Conservation (phyloP, 345 rosid species). For the Zanthoxylum bungeanum region DNA sequence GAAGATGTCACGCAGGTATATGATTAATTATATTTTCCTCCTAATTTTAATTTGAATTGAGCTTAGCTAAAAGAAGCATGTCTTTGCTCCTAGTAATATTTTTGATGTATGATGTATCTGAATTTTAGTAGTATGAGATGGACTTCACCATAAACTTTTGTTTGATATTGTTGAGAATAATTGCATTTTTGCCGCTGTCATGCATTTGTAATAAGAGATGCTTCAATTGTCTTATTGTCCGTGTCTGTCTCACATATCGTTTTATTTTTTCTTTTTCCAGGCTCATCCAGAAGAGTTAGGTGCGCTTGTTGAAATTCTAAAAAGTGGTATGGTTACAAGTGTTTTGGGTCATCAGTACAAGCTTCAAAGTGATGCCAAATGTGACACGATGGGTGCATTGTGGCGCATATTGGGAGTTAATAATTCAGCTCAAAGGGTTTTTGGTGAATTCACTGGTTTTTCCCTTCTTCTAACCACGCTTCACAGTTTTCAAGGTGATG, state of each 20-base stretch:
- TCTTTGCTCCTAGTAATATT: neutral
- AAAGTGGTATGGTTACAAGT: slow-evolving; percentile 97
- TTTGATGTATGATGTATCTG: neutral
- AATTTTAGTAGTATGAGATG: neutral
- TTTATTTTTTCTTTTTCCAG: slow-evolving; percentile 37
- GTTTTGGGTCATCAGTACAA: slow-evolving; percentile 81
- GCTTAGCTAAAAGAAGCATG: neutral
- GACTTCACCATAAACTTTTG: neutral
- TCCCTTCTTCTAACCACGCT: slow-evolving; percentile 93
- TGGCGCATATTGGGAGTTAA: slow-evolving; percentile 95
- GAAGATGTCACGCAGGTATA: slow-evolving; percentile 88
- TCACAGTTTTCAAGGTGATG: slow-evolving; percentile 81
- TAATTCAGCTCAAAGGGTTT: slow-evolving; percentile 77
- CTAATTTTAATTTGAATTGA: slow-evolving; percentile 6
- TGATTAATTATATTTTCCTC: slow-evolving; percentile 3
- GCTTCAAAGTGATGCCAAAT: slow-evolving; percentile 88
- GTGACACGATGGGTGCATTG: slow-evolving; percentile 94
- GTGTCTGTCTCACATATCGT: slow-evolving; percentile 6
- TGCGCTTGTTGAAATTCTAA: slow-evolving; percentile 83
- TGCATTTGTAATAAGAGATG: neutral
- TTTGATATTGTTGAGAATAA: neutral
- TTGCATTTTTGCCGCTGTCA: slow-evolving; percentile 2
- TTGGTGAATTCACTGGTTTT: slow-evolving; percentile 98
- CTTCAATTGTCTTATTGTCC: neutral
- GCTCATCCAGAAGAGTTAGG: slow-evolving; percentile 91